Conservation (phyloP, 257 asterid genomes). For the Cordia subcordata region DNA sequence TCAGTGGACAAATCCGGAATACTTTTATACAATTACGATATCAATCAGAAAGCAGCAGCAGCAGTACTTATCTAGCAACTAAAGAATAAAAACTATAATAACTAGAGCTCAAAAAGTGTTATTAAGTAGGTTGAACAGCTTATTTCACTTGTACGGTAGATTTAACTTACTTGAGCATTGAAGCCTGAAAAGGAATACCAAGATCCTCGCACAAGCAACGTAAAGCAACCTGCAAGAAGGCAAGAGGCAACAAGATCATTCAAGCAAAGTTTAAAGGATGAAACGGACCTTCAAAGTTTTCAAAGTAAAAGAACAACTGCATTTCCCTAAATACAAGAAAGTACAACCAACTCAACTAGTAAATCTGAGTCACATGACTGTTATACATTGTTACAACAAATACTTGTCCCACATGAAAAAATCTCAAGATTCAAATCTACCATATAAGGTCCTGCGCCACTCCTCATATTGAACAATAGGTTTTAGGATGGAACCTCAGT, state of each 20-base stretch:
- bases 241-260: conserved; percentile 13
- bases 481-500: too few species aligned
- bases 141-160: not conserved
- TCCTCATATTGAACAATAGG: too few species aligned
- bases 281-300: conserved; percentile 4
- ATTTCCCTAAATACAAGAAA: not conserved
- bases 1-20: too few species aligned
- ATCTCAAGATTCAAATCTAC: too few species aligned
- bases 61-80: not conserved
- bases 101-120: not conserved
- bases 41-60: too few species aligned
- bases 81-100: not conserved
- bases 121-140: not conserved
- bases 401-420: too few species aligned
- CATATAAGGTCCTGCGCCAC: too few species aligned
- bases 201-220: conserved; percentile 74
- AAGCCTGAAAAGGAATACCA: conserved; percentile 68
- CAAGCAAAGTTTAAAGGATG: not conserved
- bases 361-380: too few species aligned
- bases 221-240: conserved; percentile 49
- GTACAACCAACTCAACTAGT: too few species aligned
- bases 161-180: conserved; percentile 80
- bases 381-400: too few species aligned
- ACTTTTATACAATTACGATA: too few species aligned
- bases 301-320: not conserved